Percentiles rank a stretch among this genome's conserved stretches.
Evolutionary conservation across 306 rosid species (phyloP).

Genomic region (Delonix regia): DNA sequence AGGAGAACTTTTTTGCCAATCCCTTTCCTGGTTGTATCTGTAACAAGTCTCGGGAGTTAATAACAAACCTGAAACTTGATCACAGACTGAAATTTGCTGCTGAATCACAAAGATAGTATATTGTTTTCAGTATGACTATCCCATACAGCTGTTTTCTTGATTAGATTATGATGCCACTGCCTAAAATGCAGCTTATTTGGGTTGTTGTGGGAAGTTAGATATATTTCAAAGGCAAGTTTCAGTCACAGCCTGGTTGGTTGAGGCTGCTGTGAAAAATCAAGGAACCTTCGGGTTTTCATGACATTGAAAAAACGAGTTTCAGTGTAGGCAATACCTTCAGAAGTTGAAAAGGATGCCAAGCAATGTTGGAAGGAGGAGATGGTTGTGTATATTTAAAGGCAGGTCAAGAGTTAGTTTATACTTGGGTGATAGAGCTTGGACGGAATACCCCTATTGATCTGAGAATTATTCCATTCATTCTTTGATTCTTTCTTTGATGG

Average conservation of each 20-base stretch:
- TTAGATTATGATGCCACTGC: conserved; percentile 38
- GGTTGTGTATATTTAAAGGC: conserved; percentile 46
- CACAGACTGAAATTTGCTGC: conserved; percentile 40
- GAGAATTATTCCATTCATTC: conserved; percentile 54
- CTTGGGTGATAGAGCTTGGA: conserved; percentile 41
- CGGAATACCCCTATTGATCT: conserved; percentile 34
- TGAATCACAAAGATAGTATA: conserved; percentile 51
- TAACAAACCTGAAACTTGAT: conserved; percentile 39
- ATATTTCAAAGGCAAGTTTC: conserved; percentile 41
- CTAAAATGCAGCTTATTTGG: conserved; percentile 43
- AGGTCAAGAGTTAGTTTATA: conserved; percentile 43
- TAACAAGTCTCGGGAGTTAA: conserved; percentile 54
- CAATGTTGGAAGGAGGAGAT: conserved; percentile 35
- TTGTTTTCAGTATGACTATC: conserved; percentile 23
- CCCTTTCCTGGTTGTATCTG: conserved; percentile 95
- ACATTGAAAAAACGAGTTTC: conserved; percentile 33
- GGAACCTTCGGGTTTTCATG: conserved; percentile 36
- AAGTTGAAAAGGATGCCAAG: conserved; percentile 34
- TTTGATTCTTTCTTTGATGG: conserved; percentile 52
- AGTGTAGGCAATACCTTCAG: conserved; percentile 43
- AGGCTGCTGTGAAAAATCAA: conserved; percentile 44
- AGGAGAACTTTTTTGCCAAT: conserved; percentile 93
- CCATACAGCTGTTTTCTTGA: conserved; percentile 24
- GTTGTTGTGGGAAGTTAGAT: conserved; percentile 42
- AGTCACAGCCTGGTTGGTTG: conserved; percentile 35